A percentile compares a stretch with the other conserved stretches of the same genome.
These are phyloP conservation scores for Spinellus fusiger DNA, from an alignment of 192 early-diverging fungal genomes.

Conservation along the genomic window DNA sequence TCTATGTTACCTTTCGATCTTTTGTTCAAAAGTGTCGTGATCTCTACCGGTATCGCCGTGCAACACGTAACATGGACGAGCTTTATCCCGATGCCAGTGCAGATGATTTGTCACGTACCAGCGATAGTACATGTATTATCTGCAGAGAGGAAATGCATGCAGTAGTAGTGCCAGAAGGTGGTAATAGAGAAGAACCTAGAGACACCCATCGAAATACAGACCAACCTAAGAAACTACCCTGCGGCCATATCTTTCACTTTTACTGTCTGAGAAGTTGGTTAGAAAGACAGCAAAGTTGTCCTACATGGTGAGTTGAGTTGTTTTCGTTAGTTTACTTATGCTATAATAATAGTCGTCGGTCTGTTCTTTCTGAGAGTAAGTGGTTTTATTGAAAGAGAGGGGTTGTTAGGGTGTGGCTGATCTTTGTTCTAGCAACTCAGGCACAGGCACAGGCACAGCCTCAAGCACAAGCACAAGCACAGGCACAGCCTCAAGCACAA, in stretches of 20 bases:
- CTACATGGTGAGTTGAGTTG: slow-evolving; percentile 71
- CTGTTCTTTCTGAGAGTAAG: slow-evolving; percentile 34
- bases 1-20: slow-evolving; percentile 91
- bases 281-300: slow-evolving; percentile 95
- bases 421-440: no score
- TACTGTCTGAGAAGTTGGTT: slow-evolving; percentile 95
- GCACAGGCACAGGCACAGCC: no score
- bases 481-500: no score
- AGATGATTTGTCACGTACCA: slow-evolving; percentile 66
- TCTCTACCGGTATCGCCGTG: slow-evolving; percentile 85
- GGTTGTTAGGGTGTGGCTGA: no score
- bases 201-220: slow-evolving; percentile 36
- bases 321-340: neutral
- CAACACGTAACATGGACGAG: slow-evolving; percentile 94
- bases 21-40: slow-evolving; percentile 87
- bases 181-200: neutral
- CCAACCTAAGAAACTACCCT: slow-evolving; percentile 89
- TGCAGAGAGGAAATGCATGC: slow-evolving; percentile 93
- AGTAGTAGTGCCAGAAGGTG: neutral
- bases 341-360: slow-evolving; percentile 35
- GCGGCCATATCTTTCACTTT: slow-evolving; percentile 98
- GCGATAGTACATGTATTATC: slow-evolving; percentile 89
- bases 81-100: slow-evolving; percentile 90
- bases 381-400: neutral
- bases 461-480: no score